Conservation (phyloP, 257 asterid species). For the Ocimum tenuiflorum region DNA sequence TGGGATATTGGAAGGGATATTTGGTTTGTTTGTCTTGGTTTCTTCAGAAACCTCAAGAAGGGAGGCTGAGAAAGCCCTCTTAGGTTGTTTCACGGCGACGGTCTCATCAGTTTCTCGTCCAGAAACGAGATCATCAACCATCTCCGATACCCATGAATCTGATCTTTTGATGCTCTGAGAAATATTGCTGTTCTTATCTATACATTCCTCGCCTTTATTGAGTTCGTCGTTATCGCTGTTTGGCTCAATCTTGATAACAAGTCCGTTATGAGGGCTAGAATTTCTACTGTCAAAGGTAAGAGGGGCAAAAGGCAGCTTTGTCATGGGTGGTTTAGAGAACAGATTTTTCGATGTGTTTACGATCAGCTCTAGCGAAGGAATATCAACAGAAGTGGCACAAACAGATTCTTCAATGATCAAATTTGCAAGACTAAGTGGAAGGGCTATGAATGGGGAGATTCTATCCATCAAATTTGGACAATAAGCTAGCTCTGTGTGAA, state of each 20-base stretch:
- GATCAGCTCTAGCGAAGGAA: conserved; percentile 41
- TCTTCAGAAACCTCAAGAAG: conserved; percentile 41
- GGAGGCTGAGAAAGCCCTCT: conserved; percentile 31
- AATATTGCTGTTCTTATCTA: conserved; percentile 20
- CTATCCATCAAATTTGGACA: conserved; percentile 37
- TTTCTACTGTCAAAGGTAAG: conserved; percentile 27
- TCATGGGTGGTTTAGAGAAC: conserved; percentile 26
- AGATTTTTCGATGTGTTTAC: conserved; percentile 23
- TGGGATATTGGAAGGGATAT: conserved; percentile 24
- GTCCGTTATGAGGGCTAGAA: conserved; percentile 33
- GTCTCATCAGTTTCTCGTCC: conserved; percentile 19
- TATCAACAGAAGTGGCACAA: conserved; percentile 34
- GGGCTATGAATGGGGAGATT: conserved; percentile 29
- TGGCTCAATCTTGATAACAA: conserved; percentile 23
- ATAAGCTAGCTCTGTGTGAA: background rate
- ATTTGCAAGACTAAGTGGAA: conserved; percentile 39
- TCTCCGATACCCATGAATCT: conserved; percentile 26
- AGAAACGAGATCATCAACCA: conserved; percentile 29
- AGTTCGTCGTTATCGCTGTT: conserved; percentile 21
- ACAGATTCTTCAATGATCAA: conserved; percentile 44
- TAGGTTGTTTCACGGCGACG: conserved; percentile 23
- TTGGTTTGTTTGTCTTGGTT: conserved; percentile 30
- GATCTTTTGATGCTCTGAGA: conserved; percentile 27
- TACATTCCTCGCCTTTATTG: conserved; percentile 23
- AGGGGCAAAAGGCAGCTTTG: conserved; percentile 42